Conservation (phyloP, 1,139 yeast genomes). For the Suhomyces wounanorum region DNA sequence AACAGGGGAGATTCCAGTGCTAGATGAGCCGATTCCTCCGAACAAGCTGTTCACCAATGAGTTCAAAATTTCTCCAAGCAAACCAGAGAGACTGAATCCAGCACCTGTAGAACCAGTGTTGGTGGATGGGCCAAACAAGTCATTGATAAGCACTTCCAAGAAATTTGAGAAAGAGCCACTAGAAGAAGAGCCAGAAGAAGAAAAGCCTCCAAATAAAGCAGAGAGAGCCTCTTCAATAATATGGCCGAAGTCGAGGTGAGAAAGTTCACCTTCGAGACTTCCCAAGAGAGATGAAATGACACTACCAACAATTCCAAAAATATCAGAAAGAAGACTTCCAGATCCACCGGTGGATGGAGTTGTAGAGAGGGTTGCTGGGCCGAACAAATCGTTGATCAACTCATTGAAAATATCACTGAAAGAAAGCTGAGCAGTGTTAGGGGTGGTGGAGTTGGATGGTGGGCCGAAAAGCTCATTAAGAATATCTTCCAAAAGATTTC, state of each 20-base stretch:
- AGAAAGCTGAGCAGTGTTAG: slow-evolving; percentile 15
- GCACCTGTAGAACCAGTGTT: slow-evolving; percentile 10
- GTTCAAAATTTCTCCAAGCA: slow-evolving; percentile 14
- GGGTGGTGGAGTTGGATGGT: slow-evolving; percentile 14
- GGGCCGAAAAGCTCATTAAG: slow-evolving; percentile 14
- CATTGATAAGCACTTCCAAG: slow-evolving; percentile 17
- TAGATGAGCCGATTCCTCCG: slow-evolving; percentile 10
- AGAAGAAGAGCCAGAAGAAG: slow-evolving; percentile 13
- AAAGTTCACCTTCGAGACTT: slow-evolving; percentile 9
- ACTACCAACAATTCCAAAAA: slow-evolving; percentile 21
- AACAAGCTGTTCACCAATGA: slow-evolving; percentile 13
- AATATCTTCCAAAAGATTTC: slow-evolving; percentile 9
- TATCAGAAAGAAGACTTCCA: slow-evolving; percentile 24
- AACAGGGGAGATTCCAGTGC: slow-evolving; percentile 11
- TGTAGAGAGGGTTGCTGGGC: slow-evolving; percentile 15
- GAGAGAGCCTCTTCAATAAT: slow-evolving; percentile 15
- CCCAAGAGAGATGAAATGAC: slow-evolving; percentile 15
- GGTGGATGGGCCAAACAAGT: slow-evolving; percentile 17
- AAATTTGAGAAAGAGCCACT: slow-evolving; percentile 13
- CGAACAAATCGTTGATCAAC: slow-evolving; percentile 16
- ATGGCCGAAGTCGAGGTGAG: slow-evolving; percentile 10
- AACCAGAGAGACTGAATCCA: slow-evolving; percentile 9
- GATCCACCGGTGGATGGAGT: slow-evolving; percentile 13
- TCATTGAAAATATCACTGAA: slow-evolving; percentile 14
- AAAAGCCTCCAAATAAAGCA: slow-evolving; percentile 20